Conservation (phyloP, 495 filamentous ascomycete species). For the Niebla homalea region DNA sequence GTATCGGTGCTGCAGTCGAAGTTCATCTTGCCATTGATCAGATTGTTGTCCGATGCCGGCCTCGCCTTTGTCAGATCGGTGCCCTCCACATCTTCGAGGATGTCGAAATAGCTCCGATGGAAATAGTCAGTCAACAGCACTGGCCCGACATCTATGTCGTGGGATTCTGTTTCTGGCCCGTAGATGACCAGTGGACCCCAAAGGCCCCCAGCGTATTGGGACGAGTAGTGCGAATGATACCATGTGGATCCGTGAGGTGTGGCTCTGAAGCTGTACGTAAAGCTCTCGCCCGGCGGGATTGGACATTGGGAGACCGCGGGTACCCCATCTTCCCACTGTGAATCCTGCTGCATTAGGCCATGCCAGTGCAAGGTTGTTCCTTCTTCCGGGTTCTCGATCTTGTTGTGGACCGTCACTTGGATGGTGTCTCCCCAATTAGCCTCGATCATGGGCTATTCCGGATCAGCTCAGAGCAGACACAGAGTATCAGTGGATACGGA, state of each 20-base stretch:
- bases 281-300: slow-evolving; percentile 29
- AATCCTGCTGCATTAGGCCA: slow-evolving; percentile 30
- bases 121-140: slow-evolving; percentile 30
- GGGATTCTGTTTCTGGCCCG: slow-evolving; percentile 39
- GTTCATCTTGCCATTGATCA: slow-evolving; percentile 27
- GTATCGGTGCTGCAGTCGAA: slow-evolving; percentile 13
- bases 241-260: slow-evolving; percentile 33
- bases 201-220: slow-evolving; percentile 33
- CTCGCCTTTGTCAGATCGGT: not conserved
- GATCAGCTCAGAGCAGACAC: not conserved
- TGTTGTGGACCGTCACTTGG: slow-evolving; percentile 44
- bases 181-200: slow-evolving; percentile 45
- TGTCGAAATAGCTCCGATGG: slow-evolving; percentile 18
- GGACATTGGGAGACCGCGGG: slow-evolving; percentile 36
- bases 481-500: not conserved
- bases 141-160: slow-evolving; percentile 49
- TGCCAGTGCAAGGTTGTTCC: slow-evolving; percentile 38
- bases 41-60: slow-evolving; percentile 20
- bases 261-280: slow-evolving; percentile 26
- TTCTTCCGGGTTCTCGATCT: slow-evolving; percentile 20
- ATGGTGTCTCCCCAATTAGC: slow-evolving; percentile 51
- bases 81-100: slow-evolving; percentile 12
- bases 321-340: slow-evolving; percentile 34
- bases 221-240: slow-evolving; percentile 36
- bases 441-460: slow-evolving; percentile 36